Percentiles rank a stretch among this genome's conserved stretches.
Conservation (phyloP, 192 early-diverging fungal genomes). For the Coemansia aciculifera region DNA sequence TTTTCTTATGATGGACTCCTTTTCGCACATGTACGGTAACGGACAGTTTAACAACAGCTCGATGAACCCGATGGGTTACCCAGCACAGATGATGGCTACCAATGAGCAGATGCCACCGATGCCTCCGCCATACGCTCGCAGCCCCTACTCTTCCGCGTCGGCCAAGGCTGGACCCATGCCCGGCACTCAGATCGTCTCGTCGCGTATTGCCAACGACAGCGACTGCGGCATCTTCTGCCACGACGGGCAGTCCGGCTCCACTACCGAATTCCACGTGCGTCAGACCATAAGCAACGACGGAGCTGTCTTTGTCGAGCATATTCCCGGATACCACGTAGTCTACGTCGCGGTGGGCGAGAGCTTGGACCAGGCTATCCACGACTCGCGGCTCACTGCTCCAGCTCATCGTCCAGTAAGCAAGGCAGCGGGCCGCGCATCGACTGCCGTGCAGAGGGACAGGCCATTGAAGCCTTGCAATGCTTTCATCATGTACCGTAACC, state of each 20-base stretch:
- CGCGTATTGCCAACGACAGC: constrained; percentile 30
- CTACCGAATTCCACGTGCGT: constrained; percentile 23
- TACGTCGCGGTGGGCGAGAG: constrained; percentile 19
- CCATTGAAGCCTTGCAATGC: constrained; percentile 41
- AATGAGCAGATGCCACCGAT: constrained; percentile 24
- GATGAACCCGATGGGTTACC: constrained; percentile 17
- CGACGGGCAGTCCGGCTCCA: constrained; percentile 12
- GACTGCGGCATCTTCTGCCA: constrained; percentile 34
- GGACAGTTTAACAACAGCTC: constrained; percentile 22
- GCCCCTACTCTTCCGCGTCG: constrained; percentile 4
- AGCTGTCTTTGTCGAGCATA: constrained; percentile 34
- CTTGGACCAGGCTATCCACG: constrained; percentile 17
- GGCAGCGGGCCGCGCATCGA: not conserved
- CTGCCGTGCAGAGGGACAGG: constrained; percentile 2
- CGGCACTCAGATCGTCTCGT: constrained; percentile 9
- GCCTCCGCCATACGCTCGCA: constrained; percentile 23
- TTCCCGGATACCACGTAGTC: constrained; percentile 30
- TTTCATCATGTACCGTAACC: constrained; percentile 56
- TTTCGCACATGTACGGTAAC: constrained; percentile 37
- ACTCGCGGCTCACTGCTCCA: constrained; percentile 6
- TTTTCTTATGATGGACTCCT: constrained; percentile 23
- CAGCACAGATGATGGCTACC: constrained; percentile 16
- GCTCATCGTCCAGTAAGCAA: constrained; percentile 6
- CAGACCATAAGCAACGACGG: constrained; percentile 29
- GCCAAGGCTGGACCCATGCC: constrained; percentile 16